Evolutionary conservation across 805 yeast species (phyloP).

Genomic region (Lipomyces anomalus): DNA sequence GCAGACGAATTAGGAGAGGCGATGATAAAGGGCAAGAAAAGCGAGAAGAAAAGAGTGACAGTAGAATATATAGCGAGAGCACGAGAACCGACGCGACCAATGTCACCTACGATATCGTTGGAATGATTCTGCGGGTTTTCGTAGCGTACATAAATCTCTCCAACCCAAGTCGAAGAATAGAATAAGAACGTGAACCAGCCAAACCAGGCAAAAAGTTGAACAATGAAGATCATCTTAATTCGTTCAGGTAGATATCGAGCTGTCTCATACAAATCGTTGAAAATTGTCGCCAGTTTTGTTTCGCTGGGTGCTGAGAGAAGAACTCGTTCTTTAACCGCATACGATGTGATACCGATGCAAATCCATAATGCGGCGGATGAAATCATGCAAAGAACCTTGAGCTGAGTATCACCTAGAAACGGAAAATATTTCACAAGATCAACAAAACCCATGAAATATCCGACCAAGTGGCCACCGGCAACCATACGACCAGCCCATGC

Average conservation of each 20-base stretch:
- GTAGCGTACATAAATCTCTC: slow-evolving; percentile 45
- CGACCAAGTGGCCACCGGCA: slow-evolving; percentile 53
- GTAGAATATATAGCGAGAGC: slow-evolving; percentile 21
- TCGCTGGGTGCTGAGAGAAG: slow-evolving; percentile 6
- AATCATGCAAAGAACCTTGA: slow-evolving; percentile 44
- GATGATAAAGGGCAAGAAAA: slow-evolving; percentile 15
- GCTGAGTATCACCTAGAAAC: slow-evolving; percentile 45
- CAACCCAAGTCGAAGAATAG: slow-evolving; percentile 61
- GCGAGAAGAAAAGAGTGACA: slow-evolving; percentile 19
- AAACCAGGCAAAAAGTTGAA: slow-evolving; percentile 63
- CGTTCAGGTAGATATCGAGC: slow-evolving; percentile 41
- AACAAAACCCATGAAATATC: slow-evolving; percentile 46
- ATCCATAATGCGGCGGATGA: slow-evolving; percentile 42
- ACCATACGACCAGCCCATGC: slow-evolving; percentile 68
- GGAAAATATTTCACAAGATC: slow-evolving; percentile 39
- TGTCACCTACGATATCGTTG: slow-evolving; percentile 19
- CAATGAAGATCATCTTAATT: slow-evolving; percentile 46
- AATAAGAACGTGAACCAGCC: slow-evolving; percentile 64
- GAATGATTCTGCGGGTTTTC: slow-evolving; percentile 18
- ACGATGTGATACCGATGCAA: slow-evolving; percentile 40
- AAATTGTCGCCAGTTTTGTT: slow-evolving; percentile 2
- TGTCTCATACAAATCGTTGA: slow-evolving; percentile 11
- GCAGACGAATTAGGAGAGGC: slow-evolving; percentile 17
- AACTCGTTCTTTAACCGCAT: slow-evolving; percentile 40
- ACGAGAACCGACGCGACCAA: slow-evolving; percentile 22